A percentile compares a stretch with the other conserved stretches of the same genome.
phyloP scores from a whole-genome alignment of 2,329 filamentous ascomycete species.

The Botrytis elliptica region DNA sequence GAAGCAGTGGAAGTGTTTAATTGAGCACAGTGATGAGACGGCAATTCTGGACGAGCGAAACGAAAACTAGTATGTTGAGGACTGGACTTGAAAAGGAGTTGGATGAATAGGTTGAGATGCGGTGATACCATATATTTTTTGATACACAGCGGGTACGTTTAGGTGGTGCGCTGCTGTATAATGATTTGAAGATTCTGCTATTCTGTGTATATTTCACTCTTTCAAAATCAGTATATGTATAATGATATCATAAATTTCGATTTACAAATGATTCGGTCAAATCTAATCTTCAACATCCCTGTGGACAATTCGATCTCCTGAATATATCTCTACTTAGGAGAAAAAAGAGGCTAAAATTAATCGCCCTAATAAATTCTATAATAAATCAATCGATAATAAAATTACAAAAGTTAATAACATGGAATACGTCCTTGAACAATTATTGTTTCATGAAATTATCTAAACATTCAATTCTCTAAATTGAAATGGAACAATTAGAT shows the following conservation, averaged over 20 bases:
- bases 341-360: no score
- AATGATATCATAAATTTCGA: background rate
- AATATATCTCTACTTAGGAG: no score
- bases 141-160: background rate
- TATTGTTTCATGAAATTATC: no score
- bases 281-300: no score
- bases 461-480: no score
- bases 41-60: background rate
- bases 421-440: no score
- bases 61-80: background rate
- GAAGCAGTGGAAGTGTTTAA: conserved; percentile 18
- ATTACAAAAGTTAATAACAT: no score
- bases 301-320: no score
- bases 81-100: background rate
- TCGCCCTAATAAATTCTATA: no score
- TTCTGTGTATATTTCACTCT: background rate
- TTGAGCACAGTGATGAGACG: background rate
- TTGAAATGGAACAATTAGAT: no score
- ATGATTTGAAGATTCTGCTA: background rate
- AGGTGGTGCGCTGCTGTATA: background rate
- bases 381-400: no score
- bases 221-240: background rate
- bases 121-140: conserved; percentile 1
- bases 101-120: background rate
- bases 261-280: background rate